Conservation (phyloP, 768 basidiomycete species). For the Tulasnella sp. region DNA sequence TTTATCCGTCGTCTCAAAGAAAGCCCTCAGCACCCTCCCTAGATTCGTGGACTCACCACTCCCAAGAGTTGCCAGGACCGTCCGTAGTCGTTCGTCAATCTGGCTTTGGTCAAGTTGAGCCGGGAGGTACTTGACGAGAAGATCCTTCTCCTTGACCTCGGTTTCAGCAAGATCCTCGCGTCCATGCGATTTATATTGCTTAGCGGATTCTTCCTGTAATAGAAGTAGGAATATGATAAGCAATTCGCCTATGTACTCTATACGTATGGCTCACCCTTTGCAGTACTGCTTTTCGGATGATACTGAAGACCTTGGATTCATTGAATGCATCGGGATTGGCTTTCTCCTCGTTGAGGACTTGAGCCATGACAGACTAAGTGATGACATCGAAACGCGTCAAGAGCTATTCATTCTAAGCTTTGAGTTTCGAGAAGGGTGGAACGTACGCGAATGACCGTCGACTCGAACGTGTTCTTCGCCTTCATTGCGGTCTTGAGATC, state of each 20-base stretch:
- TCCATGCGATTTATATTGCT: constrained; percentile 2
- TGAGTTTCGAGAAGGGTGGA: neutral
- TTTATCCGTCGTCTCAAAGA: neutral
- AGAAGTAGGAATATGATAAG: neutral
- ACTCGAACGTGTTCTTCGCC: constrained; percentile 16
- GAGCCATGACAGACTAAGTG: constrained; percentile 11
- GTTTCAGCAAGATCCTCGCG: constrained; percentile 16
- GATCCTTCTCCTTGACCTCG: constrained; percentile 6
- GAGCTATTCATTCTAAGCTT: neutral
- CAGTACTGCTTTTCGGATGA: constrained; percentile 13
- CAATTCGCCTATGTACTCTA: too few species aligned
- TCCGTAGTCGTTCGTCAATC: constrained; percentile 12
- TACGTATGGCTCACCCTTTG: constrained; percentile 2
- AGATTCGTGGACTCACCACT: neutral
- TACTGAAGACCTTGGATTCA: constrained; percentile 6
- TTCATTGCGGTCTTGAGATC: constrained; percentile 19
- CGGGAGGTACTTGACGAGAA: constrained; percentile 15
- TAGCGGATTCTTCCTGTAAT: constrained; percentile 11
- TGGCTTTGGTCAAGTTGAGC: constrained; percentile 14
- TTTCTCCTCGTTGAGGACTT: constrained; percentile 17
- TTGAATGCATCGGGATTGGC: constrained; percentile 6
- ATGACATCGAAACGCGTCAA: neutral
- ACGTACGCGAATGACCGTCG: constrained; percentile 15
- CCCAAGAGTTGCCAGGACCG: neutral
- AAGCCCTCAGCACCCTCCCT: neutral